Evolutionary conservation across 139 green algal genomes (phyloP).

Genomic region (Haematococcus lacustris): DNA sequence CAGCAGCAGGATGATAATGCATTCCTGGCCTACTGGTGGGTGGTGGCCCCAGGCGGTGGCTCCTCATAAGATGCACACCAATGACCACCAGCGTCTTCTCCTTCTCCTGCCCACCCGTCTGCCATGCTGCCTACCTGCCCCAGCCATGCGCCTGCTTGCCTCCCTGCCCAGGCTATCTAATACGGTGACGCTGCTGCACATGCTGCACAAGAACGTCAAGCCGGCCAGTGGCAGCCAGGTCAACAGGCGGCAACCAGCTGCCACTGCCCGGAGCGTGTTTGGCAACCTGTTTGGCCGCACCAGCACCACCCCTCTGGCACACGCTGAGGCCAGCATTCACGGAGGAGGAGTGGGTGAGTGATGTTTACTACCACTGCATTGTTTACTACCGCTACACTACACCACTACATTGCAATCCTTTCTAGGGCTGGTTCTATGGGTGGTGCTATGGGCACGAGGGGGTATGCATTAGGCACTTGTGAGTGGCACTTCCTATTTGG

Average conservation of each 20-base stretch:
- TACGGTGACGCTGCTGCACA: constrained; percentile 88
- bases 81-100: too few species aligned
- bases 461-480: too few species aligned
- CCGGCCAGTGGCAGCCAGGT: constrained; percentile 45
- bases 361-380: too few species aligned
- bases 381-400: too few species aligned
- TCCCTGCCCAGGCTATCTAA: constrained; percentile 67
- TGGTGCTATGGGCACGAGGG: too few species aligned
- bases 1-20: constrained; percentile 81
- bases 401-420: too few species aligned
- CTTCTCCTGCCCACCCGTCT: too few species aligned
- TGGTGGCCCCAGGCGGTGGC: neutral
- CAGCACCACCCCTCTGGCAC: constrained; percentile 6
- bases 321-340: constrained; percentile 74
- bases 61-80: too few species aligned
- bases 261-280: constrained; percentile 34
- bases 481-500: too few species aligned
- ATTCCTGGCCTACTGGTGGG: constrained; percentile 83
- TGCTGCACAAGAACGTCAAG: constrained; percentile 94
- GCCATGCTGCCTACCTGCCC: too few species aligned
- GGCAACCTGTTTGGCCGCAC: constrained; percentile 36
- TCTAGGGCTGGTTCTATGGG: too few species aligned
- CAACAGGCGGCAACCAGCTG: constrained; percentile 8
- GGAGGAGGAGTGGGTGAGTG: constrained; percentile 61
- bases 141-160: neutral